phyloP scores from a whole-genome alignment of 257 asterid genomes.

The Solanum gracilifrons region DNA sequence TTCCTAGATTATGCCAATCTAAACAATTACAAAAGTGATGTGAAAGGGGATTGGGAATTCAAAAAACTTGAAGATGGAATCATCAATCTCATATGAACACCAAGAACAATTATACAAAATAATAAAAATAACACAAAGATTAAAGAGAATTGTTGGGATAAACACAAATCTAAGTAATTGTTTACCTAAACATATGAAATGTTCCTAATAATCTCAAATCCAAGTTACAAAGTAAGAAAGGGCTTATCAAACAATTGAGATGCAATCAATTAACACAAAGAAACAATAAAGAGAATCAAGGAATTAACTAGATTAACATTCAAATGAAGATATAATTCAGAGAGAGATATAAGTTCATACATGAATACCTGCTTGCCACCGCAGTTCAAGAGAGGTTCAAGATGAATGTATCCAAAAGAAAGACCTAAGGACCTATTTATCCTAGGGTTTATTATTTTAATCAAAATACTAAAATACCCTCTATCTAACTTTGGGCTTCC shows the following conservation, averaged over 20 bases:
- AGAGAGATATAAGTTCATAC: background rate
- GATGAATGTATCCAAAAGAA: background rate
- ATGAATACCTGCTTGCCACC: background rate
- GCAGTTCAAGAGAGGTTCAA: background rate
- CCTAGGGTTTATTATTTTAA: background rate
- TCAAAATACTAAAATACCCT: background rate
- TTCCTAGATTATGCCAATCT: background rate
- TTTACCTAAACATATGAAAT: background rate
- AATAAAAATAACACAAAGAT: background rate
- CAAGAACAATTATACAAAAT: background rate
- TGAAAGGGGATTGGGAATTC: background rate
- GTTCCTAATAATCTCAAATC: background rate
- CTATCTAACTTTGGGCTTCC: background rate
- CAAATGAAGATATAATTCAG: background rate
- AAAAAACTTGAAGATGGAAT: background rate
- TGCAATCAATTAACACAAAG: background rate
- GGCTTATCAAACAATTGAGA: background rate
- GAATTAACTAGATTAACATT: background rate
- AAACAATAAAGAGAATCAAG: background rate
- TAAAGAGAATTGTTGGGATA: background rate
- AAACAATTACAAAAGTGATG: background rate
- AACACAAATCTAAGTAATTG: background rate
- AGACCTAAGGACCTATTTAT: background rate
- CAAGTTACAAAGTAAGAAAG: background rate
- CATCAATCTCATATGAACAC: background rate